Conservation (phyloP, 1,284 basidiomycete species). For the Stygiomarasmius scandens region DNA sequence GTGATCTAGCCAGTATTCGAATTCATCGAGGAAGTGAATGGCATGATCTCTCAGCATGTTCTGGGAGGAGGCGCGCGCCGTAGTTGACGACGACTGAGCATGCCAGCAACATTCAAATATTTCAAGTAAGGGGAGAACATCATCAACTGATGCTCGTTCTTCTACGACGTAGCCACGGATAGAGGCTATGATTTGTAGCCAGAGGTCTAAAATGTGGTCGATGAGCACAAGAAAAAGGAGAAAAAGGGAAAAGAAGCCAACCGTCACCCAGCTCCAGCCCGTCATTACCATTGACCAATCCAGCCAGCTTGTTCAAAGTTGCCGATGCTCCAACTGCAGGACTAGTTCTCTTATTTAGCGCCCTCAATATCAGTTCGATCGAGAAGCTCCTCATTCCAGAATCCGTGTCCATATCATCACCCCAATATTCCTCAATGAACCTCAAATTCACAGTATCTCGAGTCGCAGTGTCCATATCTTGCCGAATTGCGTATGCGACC, state of each 20-base stretch:
- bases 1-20: slow-evolving; percentile 3
- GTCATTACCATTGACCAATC: neutral
- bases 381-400: slow-evolving; percentile 1
- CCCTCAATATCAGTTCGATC: neutral
- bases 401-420: slow-evolving; percentile 1
- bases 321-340: neutral
- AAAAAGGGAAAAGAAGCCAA: neutral
- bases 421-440: neutral
- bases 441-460: neutral
- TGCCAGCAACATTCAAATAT: slow-evolving; percentile 6
- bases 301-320: neutral
- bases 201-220: neutral
- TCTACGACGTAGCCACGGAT: neutral
- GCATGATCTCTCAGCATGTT: neutral
- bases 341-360: neutral
- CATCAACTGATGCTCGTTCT: slow-evolving; percentile 1
- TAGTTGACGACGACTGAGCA: neutral
- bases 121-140: slow-evolving; percentile 1
- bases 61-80: neutral
- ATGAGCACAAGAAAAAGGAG: neutral
- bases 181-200: slow-evolving; percentile 1
- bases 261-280: neutral
- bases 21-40: neutral
- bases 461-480: neutral
- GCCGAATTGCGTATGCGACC: neutral